A percentile compares a stretch with the other conserved stretches of the same genome.
Evolutionary conservation across 2,329 filamentous ascomycete genomes (phyloP).

Genomic region (Paracoccidioides lutzii): DNA sequence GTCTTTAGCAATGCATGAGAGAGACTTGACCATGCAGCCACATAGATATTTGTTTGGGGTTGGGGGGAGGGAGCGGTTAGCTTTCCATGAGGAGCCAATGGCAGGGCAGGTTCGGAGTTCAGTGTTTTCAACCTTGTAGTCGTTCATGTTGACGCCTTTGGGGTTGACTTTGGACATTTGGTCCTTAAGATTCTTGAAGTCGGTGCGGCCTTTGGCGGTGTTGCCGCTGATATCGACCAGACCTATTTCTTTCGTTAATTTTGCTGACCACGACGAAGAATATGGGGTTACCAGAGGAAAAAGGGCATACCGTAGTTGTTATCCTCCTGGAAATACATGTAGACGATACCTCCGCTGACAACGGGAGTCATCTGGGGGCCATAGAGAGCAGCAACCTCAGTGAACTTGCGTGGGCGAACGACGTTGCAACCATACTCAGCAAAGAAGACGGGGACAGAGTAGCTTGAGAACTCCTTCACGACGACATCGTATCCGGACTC

Average conservation of each 20-base stretch:
- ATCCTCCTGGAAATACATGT: slow-evolving; percentile 90
- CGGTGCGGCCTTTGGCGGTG: slow-evolving; percentile 52
- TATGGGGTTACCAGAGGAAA: background rate
- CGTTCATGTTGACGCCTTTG: slow-evolving; percentile 48
- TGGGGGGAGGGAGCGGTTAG: slow-evolving; percentile 59
- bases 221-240: slow-evolving; percentile 49
- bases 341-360: slow-evolving; percentile 94
- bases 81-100: slow-evolving; percentile 53
- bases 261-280: background rate
- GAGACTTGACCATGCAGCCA: slow-evolving; percentile 66
- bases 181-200: slow-evolving; percentile 61
- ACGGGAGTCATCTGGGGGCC: slow-evolving; percentile 67
- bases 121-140: slow-evolving; percentile 64
- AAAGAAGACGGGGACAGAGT: slow-evolving; percentile 93
- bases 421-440: slow-evolving; percentile 96
- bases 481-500: slow-evolving; percentile 70
- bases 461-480: slow-evolving; percentile 74
- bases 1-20: slow-evolving; percentile 56
- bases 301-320: slow-evolving; percentile 67
- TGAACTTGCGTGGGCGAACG: slow-evolving; percentile 59
- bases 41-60: slow-evolving; percentile 68
- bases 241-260: slow-evolving; percentile 15
- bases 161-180: slow-evolving; percentile 58
- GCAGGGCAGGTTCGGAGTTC: slow-evolving; percentile 58
- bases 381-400: slow-evolving; percentile 74